phyloP scores from a whole-genome alignment of 305 asterid genomes.

The Salvia sclarea region DNA sequence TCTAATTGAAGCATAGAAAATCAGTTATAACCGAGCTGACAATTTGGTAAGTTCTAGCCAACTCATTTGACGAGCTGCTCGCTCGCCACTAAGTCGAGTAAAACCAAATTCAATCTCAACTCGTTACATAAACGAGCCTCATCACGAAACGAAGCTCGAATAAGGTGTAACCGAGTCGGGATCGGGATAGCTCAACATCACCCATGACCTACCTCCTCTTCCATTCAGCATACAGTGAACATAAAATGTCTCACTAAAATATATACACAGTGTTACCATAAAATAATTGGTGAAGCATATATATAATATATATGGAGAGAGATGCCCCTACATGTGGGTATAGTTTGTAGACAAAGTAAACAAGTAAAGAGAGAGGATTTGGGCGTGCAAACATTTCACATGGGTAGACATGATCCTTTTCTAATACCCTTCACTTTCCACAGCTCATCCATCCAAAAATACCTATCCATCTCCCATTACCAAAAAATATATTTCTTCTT shows the following conservation, averaged over 20 bases:
- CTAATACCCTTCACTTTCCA: slow-evolving; percentile 52
- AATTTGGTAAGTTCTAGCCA: background rate
- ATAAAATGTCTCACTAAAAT: background rate
- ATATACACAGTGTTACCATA: background rate
- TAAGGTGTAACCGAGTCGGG: background rate
- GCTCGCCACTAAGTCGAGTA: background rate
- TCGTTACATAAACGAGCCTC: background rate
- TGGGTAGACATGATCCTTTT: slow-evolving; percentile 52
- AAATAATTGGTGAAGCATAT: background rate
- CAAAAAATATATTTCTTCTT: background rate
- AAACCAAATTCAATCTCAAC: background rate
- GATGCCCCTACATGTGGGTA: slow-evolving; percentile 62
- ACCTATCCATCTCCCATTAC: slow-evolving; percentile 20
- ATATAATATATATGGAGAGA: background rate
- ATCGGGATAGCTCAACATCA: background rate
- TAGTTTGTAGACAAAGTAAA: slow-evolving; percentile 66
- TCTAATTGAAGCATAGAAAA: too few species aligned
- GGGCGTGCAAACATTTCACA: slow-evolving; percentile 77
- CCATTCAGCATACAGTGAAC: background rate
- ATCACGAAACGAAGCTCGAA: background rate
- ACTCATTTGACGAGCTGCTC: background rate
- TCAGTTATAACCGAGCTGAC: too few species aligned
- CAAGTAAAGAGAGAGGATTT: slow-evolving; percentile 17
- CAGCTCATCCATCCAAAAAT: slow-evolving; percentile 61
- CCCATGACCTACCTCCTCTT: background rate